Evolutionary conservation across 1,284 basidiomycete species (phyloP).

Genomic region (Athelia psychrophila): DNA sequence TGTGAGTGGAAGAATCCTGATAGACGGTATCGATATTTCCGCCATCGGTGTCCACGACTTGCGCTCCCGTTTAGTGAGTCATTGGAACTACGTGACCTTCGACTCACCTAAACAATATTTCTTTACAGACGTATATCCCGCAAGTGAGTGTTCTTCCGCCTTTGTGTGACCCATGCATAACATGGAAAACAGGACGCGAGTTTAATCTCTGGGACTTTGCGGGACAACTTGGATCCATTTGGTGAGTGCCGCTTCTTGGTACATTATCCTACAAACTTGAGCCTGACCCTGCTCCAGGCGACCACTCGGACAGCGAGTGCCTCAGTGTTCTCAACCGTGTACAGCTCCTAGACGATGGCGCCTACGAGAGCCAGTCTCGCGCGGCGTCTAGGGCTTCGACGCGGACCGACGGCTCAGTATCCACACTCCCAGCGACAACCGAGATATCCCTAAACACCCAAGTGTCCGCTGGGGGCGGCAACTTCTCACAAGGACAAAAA

Average conservation of each 20-base stretch:
- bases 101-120: not conserved
- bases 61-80: constrained; percentile 65
- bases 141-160: constrained; percentile 40
- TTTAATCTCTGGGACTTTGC: constrained; percentile 83
- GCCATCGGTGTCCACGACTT: constrained; percentile 86
- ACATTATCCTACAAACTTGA: not conserved
- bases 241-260: not conserved
- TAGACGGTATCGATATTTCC: constrained; percentile 90
- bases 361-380: constrained; percentile 44
- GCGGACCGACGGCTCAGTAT: not conserved
- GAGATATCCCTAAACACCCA: constrained; percentile 66
- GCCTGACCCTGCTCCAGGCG: constrained; percentile 41
- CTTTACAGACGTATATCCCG: constrained; percentile 74
- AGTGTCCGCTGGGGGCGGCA: constrained; percentile 72
- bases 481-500: constrained; percentile 72
- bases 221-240: constrained; percentile 78
- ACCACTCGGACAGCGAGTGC: constrained; percentile 81
- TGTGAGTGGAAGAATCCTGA: constrained; percentile 69
- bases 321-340: constrained; percentile 65
- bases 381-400: constrained; percentile 13
- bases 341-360: constrained; percentile 53
- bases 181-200: constrained; percentile 59
- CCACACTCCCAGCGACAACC: constrained; percentile 17
- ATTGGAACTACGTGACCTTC: not conserved
- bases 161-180: too few relatives aligned